phyloP scores from a whole-genome alignment of 768 basidiomycete genomes.

The Agaricus bisporus region DNA sequence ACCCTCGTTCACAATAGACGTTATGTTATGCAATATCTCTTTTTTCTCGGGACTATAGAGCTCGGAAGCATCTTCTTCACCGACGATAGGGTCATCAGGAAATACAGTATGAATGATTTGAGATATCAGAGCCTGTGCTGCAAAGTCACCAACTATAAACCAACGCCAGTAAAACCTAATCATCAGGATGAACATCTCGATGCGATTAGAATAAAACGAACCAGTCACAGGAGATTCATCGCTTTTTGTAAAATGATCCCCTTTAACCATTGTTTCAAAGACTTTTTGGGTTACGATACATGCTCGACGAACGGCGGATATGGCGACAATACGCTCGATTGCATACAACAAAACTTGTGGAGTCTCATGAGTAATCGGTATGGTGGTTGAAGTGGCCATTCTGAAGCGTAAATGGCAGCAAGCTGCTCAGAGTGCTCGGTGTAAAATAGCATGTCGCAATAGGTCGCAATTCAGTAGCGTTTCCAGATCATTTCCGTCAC shows the following conservation, averaged over 20 bases:
- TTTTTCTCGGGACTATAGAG: constrained; percentile 45
- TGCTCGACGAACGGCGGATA: constrained; percentile 84
- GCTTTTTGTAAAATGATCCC: constrained; percentile 82
- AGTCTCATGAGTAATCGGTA: background rate
- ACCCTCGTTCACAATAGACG: constrained; percentile 78
- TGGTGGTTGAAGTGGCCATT: too few relatives aligned
- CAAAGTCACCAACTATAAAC: constrained; percentile 78
- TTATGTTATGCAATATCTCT: constrained; percentile 56
- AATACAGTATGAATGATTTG: constrained; percentile 72
- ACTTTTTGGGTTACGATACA: constrained; percentile 79
- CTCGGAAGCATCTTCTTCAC: constrained; percentile 90
- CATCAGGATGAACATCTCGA: too few relatives aligned
- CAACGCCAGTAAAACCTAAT: too few relatives aligned
- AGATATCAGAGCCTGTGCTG: constrained; percentile 89
- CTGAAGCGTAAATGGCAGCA: too few relatives aligned
- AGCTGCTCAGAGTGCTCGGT: too few relatives aligned
- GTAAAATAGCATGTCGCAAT: too few relatives aligned
- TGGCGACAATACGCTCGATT: constrained; percentile 42
- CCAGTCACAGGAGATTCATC: constrained; percentile 93
- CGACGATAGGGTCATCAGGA: constrained; percentile 84
- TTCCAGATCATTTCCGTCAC: too few relatives aligned
- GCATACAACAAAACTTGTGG: background rate
- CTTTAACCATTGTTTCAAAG: constrained; percentile 78
- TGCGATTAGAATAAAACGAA: constrained; percentile 20
- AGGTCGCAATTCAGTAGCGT: too few relatives aligned